phyloP scores from a whole-genome alignment of 2,329 filamentous ascomycete genomes.

The Ophiostoma fasciatum region DNA sequence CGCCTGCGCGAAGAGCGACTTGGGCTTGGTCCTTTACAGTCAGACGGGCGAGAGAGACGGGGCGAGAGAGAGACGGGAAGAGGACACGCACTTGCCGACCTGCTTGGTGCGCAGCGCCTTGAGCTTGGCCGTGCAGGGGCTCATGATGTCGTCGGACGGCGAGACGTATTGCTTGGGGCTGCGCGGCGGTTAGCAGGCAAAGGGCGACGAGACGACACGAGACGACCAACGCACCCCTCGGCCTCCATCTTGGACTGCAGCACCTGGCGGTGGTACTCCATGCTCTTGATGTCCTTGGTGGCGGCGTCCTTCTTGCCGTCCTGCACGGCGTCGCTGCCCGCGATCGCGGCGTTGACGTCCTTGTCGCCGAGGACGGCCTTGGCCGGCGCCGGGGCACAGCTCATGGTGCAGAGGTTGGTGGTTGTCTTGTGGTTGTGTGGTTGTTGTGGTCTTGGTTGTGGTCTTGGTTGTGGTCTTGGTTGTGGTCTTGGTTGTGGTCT shows the following conservation, averaged over 20 bases:
- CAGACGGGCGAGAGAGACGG: too few relatives aligned
- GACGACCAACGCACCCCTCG: slow-evolving; percentile 38
- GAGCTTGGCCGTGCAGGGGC: slow-evolving; percentile 71
- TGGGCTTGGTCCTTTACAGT: slow-evolving; percentile 53
- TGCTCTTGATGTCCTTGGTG: slow-evolving; percentile 44
- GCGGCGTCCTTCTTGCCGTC: slow-evolving; percentile 43
- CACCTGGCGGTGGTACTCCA: slow-evolving; percentile 67
- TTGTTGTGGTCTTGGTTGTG: too few relatives aligned
- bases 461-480: too few relatives aligned
- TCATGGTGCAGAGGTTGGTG: too few relatives aligned
- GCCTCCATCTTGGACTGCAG: slow-evolving; percentile 57
- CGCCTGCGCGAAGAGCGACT: slow-evolving; percentile 52
- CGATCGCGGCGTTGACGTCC: slow-evolving; percentile 46
- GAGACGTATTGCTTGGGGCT: slow-evolving; percentile 46
- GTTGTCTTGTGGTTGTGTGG: too few relatives aligned
- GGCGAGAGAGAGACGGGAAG: not conserved
- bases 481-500: too few relatives aligned
- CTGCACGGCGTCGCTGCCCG: slow-evolving; percentile 19
- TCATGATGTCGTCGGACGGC: slow-evolving; percentile 81
- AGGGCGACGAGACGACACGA: not conserved
- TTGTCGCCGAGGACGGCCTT: slow-evolving; percentile 43
- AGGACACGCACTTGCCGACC: slow-evolving; percentile 51
- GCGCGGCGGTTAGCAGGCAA: not conserved
- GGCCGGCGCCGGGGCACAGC: too few relatives aligned
- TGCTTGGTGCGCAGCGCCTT: slow-evolving; percentile 69